Conservation (phyloP, 2,329 filamentous ascomycete genomes). For the Exophiala sp. region DNA sequence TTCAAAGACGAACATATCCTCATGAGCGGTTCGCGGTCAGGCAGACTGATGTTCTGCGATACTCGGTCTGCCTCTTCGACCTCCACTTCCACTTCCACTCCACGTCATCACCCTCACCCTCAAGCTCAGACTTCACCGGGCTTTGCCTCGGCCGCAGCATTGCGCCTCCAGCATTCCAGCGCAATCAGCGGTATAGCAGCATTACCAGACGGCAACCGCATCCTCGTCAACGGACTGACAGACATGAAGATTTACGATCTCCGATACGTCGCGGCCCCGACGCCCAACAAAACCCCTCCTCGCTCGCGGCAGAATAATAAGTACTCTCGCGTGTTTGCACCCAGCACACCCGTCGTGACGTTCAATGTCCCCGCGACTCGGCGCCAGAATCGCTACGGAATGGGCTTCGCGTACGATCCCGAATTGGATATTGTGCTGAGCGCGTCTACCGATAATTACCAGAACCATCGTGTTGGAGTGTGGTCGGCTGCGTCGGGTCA, state of each 20-base stretch:
- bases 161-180: slow-evolving; percentile 22
- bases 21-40: slow-evolving; percentile 23
- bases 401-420: slow-evolving; percentile 24
- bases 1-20: slow-evolving; percentile 23
- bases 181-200: slow-evolving; percentile 13
- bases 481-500: slow-evolving; percentile 20
- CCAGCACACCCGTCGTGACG: slow-evolving; percentile 1
- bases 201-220: slow-evolving; percentile 8
- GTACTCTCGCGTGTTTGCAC: not conserved
- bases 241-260: slow-evolving; percentile 24
- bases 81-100: no score
- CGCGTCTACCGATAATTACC: slow-evolving; percentile 14
- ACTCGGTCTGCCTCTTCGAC: not conserved
- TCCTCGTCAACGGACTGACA: slow-evolving; percentile 20
- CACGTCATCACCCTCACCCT: not conserved
- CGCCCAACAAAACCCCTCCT: not conserved
- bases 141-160: not conserved
- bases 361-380: slow-evolving; percentile 14
- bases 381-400: slow-evolving; percentile 12
- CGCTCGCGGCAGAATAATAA: not conserved
- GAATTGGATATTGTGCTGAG: slow-evolving; percentile 22
- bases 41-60: slow-evolving; percentile 19
- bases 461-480: slow-evolving; percentile 14
- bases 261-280: slow-evolving; percentile 14
- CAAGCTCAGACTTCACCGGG: not conserved